Conservation (phyloP, 441 rosid species). For the Cnidoscolus chayamansa region DNA sequence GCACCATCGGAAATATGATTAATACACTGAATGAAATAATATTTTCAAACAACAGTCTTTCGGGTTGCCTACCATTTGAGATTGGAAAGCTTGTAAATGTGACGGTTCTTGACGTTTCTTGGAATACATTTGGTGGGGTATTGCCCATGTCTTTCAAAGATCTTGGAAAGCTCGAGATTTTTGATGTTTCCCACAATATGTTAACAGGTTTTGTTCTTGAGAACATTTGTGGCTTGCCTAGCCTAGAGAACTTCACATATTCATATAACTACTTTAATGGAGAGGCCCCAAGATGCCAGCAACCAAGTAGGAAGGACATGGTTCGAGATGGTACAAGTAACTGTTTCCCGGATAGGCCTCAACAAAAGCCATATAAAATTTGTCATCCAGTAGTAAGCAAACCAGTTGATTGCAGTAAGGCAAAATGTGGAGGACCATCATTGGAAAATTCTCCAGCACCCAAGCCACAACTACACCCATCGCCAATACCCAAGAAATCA, state of each 20-base stretch:
- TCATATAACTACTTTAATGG: conserved; percentile 53
- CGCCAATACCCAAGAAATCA: conserved; percentile 22
- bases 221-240: conserved; percentile 42
- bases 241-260: conserved; percentile 43
- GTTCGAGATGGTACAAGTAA: conserved; percentile 41
- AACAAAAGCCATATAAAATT: conserved; percentile 33
- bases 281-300: conserved; percentile 36
- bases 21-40: conserved; percentile 48
- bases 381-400: conserved; percentile 44
- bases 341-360: conserved; percentile 47
- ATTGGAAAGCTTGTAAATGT: conserved; percentile 44
- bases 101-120: conserved; percentile 50
- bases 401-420: conserved; percentile 60
- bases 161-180: conserved; percentile 29
- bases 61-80: conserved; percentile 63
- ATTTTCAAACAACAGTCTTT: conserved; percentile 40
- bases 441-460: not conserved
- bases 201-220: conserved; percentile 49
- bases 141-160: conserved; percentile 35
- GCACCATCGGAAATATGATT: conserved; percentile 50
- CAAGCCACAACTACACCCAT: conserved; percentile 12
- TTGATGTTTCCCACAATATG: conserved; percentile 48
- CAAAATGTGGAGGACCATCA: conserved; percentile 41
- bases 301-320: conserved; percentile 23
- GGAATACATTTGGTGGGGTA: conserved; percentile 45